Percentiles rank a stretch among this genome's conserved stretches.
These are phyloP conservation scores for Cymodocea nodosa DNA, from an alignment of 116 monocot genomes.

Conservation along the genomic window DNA sequence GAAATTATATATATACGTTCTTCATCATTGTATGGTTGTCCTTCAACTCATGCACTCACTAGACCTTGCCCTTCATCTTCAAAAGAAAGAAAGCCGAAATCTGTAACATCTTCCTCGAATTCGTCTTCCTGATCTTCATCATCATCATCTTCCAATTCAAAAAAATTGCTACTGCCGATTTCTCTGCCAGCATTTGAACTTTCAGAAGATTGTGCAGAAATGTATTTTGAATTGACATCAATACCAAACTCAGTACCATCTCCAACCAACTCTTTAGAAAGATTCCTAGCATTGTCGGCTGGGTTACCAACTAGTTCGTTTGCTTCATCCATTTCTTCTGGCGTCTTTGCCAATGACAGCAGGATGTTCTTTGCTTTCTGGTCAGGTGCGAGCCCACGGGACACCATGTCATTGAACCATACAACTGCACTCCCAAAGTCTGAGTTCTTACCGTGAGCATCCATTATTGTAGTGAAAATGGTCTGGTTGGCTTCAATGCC, in stretches of 20 bases:
- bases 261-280: neutral
- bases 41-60: neutral
- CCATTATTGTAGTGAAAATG: conserved; percentile 90
- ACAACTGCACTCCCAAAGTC: conserved; percentile 70
- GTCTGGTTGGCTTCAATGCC: conserved; percentile 79
- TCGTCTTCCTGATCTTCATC: conserved; percentile 24
- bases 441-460: conserved; percentile 73
- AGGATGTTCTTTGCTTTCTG: conserved; percentile 86
- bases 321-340: conserved; percentile 60
- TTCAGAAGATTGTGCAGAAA: neutral
- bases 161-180: conserved; percentile 4
- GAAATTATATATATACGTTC: too few relatives aligned
- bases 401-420: conserved; percentile 89
- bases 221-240: neutral
- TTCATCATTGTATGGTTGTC: too few relatives aligned
- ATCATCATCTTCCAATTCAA: conserved; percentile 14
- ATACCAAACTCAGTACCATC: neutral
- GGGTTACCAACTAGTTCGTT: conserved; percentile 47
- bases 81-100: conserved; percentile 4
- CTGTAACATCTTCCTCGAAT: neutral
- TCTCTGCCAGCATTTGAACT: conserved; percentile 1
- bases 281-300: neutral
- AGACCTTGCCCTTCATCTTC: conserved; percentile 5
- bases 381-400: conserved; percentile 57
- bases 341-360: conserved; percentile 61